Conservation (phyloP, 192 early-diverging fungal genomes). For the Gonapodya prolifera region DNA sequence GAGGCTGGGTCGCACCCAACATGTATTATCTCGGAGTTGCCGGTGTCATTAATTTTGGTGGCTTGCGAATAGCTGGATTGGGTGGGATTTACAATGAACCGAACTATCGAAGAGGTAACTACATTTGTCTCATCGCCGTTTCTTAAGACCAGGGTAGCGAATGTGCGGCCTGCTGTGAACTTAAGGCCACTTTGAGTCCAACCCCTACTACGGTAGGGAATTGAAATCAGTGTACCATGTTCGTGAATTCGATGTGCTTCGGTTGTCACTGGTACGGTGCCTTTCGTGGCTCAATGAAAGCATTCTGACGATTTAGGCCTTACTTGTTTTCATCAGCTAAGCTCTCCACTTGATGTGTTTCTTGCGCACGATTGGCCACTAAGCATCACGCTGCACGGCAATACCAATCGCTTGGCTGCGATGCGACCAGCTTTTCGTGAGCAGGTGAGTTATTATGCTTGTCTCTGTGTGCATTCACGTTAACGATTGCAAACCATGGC, state of each 20-base stretch:
- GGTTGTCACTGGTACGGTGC: constrained; percentile 44
- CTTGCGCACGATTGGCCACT: constrained; percentile 94
- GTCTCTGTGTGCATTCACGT: too few relatives aligned
- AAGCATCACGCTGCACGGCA: constrained; percentile 66
- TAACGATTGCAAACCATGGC: too few relatives aligned
- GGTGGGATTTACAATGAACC: too few relatives aligned
- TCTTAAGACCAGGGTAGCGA: too few relatives aligned
- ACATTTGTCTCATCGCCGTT: too few relatives aligned
- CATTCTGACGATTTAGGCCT: background rate
- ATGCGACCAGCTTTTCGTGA: constrained; percentile 57
- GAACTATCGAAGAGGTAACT: too few relatives aligned
- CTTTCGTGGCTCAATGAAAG: background rate
- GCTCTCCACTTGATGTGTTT: constrained; percentile 70
- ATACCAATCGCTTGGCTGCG: constrained; percentile 41
- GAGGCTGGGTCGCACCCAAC: constrained; percentile 88
- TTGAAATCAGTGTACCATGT: constrained; percentile 72
- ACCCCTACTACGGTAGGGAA: constrained; percentile 55
- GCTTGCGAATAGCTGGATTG: constrained; percentile 86
- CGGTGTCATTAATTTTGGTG: constrained; percentile 74
- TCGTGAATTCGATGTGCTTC: constrained; percentile 66
- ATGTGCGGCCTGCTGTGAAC: too few relatives aligned
- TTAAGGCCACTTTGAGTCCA: constrained; percentile 56
- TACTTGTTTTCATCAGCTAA: constrained; percentile 33
- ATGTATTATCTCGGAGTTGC: constrained; percentile 90
- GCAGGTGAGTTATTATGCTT: constrained; percentile 52